phyloP scores from a whole-genome alignment of 306 rosid species.

The Begonia loranthoides region DNA sequence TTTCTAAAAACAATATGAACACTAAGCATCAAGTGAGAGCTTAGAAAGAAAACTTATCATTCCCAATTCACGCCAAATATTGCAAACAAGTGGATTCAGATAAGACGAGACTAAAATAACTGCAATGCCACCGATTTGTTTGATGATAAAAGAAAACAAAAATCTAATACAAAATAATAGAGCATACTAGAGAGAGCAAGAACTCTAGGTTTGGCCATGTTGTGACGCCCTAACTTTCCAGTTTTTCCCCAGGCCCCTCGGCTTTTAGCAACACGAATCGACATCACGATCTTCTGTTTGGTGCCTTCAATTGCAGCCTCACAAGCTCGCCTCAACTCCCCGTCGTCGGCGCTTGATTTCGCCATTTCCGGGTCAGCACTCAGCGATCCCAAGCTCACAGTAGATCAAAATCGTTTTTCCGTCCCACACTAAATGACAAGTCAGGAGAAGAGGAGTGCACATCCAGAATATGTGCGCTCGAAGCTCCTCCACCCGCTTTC shows the following conservation, averaged over 20 bases:
- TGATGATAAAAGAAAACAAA: background rate
- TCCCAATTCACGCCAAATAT: no score
- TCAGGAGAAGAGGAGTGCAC: background rate
- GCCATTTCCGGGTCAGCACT: conserved; percentile 39
- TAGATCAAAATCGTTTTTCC: background rate
- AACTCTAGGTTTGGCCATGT: conserved; percentile 95
- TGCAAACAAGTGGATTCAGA: no score
- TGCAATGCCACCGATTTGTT: background rate
- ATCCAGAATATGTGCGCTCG: no score
- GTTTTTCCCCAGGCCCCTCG: conserved; percentile 68
- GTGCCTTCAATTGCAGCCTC: conserved; percentile 80
- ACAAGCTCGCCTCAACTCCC: conserved; percentile 91
- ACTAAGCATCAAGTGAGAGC: no score
- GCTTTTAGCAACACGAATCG: conserved; percentile 77
- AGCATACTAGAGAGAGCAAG: conserved; percentile 74
- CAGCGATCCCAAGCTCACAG: conserved; percentile 16
- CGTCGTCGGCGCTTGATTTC: conserved; percentile 95
- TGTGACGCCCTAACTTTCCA: conserved; percentile 64
- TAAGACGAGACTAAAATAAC: background rate
- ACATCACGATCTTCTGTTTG: conserved; percentile 55
- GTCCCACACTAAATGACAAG: background rate
- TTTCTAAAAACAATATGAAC: no score
- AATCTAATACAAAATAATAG: background rate
- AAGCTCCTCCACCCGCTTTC: background rate
- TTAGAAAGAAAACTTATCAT: no score